Percentiles rank a stretch among this genome's conserved stretches.
These are phyloP conservation scores for Candida awuae DNA, from an alignment of 805 yeast species.

Conservation along the genomic window DNA sequence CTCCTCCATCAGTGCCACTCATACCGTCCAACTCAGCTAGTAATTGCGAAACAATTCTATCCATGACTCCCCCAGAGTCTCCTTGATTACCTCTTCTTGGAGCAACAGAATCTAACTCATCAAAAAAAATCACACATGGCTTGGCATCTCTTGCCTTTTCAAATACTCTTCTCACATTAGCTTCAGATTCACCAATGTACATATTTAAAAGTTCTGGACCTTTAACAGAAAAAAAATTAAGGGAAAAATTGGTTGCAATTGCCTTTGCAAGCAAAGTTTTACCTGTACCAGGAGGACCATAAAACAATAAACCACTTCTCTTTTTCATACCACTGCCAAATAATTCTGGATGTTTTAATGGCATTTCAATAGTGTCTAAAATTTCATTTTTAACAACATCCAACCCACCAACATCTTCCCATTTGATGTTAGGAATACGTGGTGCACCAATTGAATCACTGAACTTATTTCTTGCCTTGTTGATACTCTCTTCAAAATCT, in stretches of 20 bases:
- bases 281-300: conserved; percentile 99
- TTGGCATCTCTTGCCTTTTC: conserved; percentile 93
- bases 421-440: conserved; percentile 83
- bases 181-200: conserved; percentile 98
- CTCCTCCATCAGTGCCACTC: conserved; percentile 71
- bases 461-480: conserved; percentile 76
- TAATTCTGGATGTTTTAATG: conserved; percentile 84
- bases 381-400: conserved; percentile 87
- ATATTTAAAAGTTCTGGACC: conserved; percentile 95
- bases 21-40: conserved; percentile 95
- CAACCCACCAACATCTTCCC: conserved; percentile 97
- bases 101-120: conserved; percentile 95
- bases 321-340: conserved; percentile 86
- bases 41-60: conserved; percentile 90
- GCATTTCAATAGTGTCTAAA: conserved; percentile 92
- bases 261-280: conserved; percentile 94
- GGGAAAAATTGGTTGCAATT: conserved; percentile 88
- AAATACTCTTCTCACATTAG: conserved; percentile 90
- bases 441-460: conserved; percentile 97
- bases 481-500: conserved; percentile 64
- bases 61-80: conserved; percentile 99
- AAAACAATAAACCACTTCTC: conserved; percentile 87
- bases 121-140: conserved; percentile 96
- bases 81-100: conserved; percentile 98
- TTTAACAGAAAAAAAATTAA: conserved; percentile 92